These are phyloP conservation scores for Pseudodiploospora longispora DNA, from an alignment of 2,329 filamentous ascomycete genomes.

Conservation along the genomic window DNA sequence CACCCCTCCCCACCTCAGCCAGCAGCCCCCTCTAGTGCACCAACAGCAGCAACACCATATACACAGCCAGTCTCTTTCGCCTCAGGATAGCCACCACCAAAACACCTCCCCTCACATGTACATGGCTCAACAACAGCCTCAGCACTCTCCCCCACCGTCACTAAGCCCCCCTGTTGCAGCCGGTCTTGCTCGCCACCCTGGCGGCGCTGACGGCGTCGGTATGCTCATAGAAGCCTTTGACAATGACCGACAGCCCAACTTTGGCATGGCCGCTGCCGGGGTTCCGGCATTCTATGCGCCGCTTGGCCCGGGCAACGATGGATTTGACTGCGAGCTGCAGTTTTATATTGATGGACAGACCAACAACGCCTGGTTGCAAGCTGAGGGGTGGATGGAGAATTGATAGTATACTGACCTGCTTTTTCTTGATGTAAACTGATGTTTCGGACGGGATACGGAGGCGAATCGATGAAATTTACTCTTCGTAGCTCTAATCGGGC, in stretches of 20 bases:
- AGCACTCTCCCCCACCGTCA: conserved; percentile 2
- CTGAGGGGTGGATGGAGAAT: conserved; percentile 8
- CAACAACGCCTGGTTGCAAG: conserved; percentile 7
- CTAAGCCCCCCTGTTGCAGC: conserved; percentile 8
- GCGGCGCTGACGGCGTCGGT: conserved; percentile 25
- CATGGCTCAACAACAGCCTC: conserved; percentile 4
- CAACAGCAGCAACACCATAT: conserved; percentile 7
- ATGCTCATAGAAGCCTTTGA: conserved; percentile 36
- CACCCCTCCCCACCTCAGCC: conserved; percentile 13
- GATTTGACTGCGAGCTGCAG: conserved; percentile 38
- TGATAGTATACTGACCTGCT: too few relatives aligned
- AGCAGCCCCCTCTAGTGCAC: conserved; percentile 7
- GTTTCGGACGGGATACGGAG: too few relatives aligned
- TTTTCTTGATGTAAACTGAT: too few relatives aligned
- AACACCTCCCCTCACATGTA: background rate
- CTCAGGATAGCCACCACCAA: conserved; percentile 3
- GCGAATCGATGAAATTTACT: too few relatives aligned
- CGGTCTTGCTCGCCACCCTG: conserved; percentile 10
- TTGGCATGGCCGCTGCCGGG: conserved; percentile 1
- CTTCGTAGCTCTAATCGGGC: too few relatives aligned
- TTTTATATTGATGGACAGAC: conserved; percentile 32
- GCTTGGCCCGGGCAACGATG: conserved; percentile 32
- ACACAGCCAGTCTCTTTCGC: too few relatives aligned
- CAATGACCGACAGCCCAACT: conserved; percentile 15
- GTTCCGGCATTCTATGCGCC: conserved; percentile 3